Evolutionary conservation across 1,284 basidiomycete species (phyloP), one percentile per base, ranked within the genome.

Genomic region (Puccinia hordei): DNA sequence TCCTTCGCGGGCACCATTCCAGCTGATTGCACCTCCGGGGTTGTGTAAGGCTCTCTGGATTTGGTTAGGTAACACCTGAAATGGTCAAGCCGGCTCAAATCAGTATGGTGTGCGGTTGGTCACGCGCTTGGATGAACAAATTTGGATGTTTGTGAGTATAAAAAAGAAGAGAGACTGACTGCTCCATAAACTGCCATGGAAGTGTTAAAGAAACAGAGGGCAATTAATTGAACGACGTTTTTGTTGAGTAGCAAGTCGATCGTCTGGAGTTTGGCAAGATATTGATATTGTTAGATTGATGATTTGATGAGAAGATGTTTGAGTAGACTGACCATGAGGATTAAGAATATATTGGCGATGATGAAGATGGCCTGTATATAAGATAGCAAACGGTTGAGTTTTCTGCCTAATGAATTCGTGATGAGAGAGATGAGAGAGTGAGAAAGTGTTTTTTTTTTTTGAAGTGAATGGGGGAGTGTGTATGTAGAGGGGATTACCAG

Each of bases 161-260:
- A 63, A 27, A n/a, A n/a, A n/a, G n/a, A n/a, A n/a, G n/a, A n/a
- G 30, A 44, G 41, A 78, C 76, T 57, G 22, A 80, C 78, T 13
- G 78, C 78, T 24, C 78, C 78, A 44, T 80, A 80, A 57, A 63
- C 59, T 24, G 66, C 41, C 78, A 80, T 80, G 22, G 69, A 27
- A 41, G 69, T 53, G 35, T 80, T 80, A 44, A 80, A 80, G 22
- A 73, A 13, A 65, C 78, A 80, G 19, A 80, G 57, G 38, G 68
- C 78, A n/a, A 80, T 63, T 41, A 80, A 33, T 41, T 80, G 78
- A 35, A 63, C 57, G 69, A 80, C 78, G 59, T 80, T 80, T 55
- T 73, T 80, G 22, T 73, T 72, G 15, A 80, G 66, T n/a, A 79
- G 66, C 17, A 68, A 35, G 57, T 79, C 76, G 55, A 79, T 79